Percentiles rank a stretch among this genome's conserved stretches.
These are phyloP conservation scores for Fusarium sp. DNA, from an alignment of 2,329 filamentous ascomycete species.

Conservation along the genomic window DNA sequence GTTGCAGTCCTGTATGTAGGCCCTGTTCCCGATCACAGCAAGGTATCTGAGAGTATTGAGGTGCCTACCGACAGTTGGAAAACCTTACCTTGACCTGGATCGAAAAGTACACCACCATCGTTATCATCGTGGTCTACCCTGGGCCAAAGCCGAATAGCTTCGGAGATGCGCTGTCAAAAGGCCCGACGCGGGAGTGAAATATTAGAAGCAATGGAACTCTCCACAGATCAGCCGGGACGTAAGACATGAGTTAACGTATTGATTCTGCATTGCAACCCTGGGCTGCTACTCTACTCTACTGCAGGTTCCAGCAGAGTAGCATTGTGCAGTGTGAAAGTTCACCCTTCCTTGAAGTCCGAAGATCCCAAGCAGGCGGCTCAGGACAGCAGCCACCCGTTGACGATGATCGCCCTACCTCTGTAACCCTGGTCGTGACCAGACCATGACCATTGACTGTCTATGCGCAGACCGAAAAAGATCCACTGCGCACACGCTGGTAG, in stretches of 20 bases:
- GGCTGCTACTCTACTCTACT: constrained; percentile 7
- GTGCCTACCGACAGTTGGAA: background rate
- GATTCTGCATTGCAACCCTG: constrained; percentile 4
- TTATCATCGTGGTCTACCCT: background rate
- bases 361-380: constrained; percentile 45
- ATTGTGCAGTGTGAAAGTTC: background rate
- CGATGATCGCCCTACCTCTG: constrained; percentile 46
- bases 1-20: background rate
- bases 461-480: constrained; percentile 27
- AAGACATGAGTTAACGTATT: background rate
- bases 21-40: background rate
- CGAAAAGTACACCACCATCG: background rate
- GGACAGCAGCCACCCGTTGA: constrained; percentile 45
- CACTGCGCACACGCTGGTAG: constrained; percentile 34
- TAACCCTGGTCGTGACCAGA: constrained; percentile 35
- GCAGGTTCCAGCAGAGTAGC: background rate
- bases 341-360: constrained; percentile 11
- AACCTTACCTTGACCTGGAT: background rate
- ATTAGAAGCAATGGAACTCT: constrained; percentile 8
- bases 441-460: constrained; percentile 12
- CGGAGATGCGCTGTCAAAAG: constrained; percentile 20
- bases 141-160: constrained; percentile 25
- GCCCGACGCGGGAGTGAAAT: constrained; percentile 16
- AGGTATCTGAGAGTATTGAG: background rate
- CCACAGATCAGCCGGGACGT: constrained; percentile 36